Evolutionary conservation across 1,284 basidiomycete species (phyloP), one percentile per base, ranked within the genome.

Genomic region (Singerocomus inundabilis): DNA sequence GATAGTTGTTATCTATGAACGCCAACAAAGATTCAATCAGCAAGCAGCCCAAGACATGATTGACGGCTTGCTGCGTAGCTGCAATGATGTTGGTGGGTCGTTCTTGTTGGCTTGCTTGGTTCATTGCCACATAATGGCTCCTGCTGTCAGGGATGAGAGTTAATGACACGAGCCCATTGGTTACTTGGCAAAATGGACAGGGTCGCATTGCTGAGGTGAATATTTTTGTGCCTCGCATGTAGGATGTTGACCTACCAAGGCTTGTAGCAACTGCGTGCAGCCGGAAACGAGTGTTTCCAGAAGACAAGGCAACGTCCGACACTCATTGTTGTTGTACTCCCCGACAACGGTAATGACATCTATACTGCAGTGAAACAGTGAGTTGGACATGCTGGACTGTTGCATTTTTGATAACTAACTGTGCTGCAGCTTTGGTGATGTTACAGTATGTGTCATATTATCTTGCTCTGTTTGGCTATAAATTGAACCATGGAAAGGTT

Each of bases 361-460:
- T 91, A 90, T 59, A 82, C 76, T 1, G 79, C 80, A 15, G 77
- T 90, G 11, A 91, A 91, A 67, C 81, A 87, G 87, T 89, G 62
- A 57, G 84, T 67, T 35, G 21, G 33, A 75, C 43, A 18, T 2
- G 13, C 13, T 24, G n/a, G 16, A 16, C 29, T 34, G 18, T 32
- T 44, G 29, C 37, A n/a, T 48, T 16, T 32, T 30, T 42, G 28
- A 26, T 54, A 11, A 52, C 37, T 39, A 16, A 51, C 28, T 15
- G 9, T 9, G 6, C 25, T 37, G 18, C 51, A 88, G 85, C 56
- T 88, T 88, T 48, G 86, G 86, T 15, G 87, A 89, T 59, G 70
- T 87, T 31, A 69, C 72, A 45, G 84, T 85, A 57, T 59, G 75
- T 46, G 10, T 26, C 15, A 32, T 26, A 16, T 31, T n/a, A 32